Base-by-base conservation (phyloP, 2,329 filamentous ascomycete species). In the Ophiosphaerella herpotricha region DNA sequence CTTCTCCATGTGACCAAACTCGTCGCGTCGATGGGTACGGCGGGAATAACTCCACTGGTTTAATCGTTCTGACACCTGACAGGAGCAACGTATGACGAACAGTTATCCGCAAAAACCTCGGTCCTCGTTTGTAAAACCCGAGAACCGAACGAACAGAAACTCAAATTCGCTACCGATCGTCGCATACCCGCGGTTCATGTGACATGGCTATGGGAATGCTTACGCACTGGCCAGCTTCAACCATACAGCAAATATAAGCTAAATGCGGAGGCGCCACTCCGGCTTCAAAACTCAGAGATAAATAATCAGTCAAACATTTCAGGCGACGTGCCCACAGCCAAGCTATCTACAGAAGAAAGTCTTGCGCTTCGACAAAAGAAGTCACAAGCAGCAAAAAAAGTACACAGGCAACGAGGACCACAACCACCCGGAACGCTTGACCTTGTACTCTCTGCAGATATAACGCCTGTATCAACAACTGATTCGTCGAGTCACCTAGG, bases 141-240 rank as follows among this genome's bases (percentile, higher is more conserved):
- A 4, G 77, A 78, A 1, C 79, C 74, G 36, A 91, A 74, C 76
- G 82, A 69, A 49, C 88, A 94, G 57, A 99, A 99, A 74, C 77
- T 94, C 14, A 84, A 87, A 38, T 86, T 90, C 66, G 91, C 91
- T 0, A 71, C 85, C 7, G 81, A 86, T 61, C 90, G 89, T 80
- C 81, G 82, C 4, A 87, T 97, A 9, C 90, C 91, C 2, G 85
- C 93, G n/a, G 89, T 97, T 9, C 82, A 82, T 7, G 83, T 85
- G 14, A 83, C 87, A 18, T 99, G 94, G 94, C 78, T 99, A 2
- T 94, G 89, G 86, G 82, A 87, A 43, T 94, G 89, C 58, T 85
- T 97, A 43, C 78, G 80, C 45, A 70, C 66, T 39, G 63, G 82
- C 26, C 70, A 77, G 46, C 77, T 75, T 60, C 75, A 81, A 48